These are phyloP conservation scores for Neurospora sp. DNA, from an alignment of 495 filamentous ascomycete species.

Conservation along the genomic window DNA sequence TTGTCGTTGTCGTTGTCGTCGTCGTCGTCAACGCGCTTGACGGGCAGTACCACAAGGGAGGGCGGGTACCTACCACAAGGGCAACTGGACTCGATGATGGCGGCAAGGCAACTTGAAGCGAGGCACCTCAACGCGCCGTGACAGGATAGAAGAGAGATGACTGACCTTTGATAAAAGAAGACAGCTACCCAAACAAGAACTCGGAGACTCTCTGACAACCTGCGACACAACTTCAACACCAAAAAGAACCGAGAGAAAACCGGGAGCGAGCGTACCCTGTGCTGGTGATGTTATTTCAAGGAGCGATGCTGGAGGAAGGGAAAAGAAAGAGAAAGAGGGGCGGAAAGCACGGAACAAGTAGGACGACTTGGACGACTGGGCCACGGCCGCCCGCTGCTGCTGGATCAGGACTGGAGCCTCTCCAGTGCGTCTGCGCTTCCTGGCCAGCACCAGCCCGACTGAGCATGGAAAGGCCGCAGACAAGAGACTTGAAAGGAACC, in stretches of 20 bases:
- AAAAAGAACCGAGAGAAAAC: constrained; percentile 2
- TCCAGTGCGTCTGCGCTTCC: not conserved
- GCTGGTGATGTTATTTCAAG: constrained; percentile 8
- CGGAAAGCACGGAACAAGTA: constrained; percentile 22
- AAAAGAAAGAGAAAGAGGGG: constrained; percentile 13
- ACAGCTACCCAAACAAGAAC: not conserved
- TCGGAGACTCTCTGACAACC: constrained; percentile 5
- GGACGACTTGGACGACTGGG: constrained; percentile 7
- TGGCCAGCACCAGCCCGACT: not conserved
- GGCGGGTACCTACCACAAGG: not conserved
- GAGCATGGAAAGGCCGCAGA: not conserved
- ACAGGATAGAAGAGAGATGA: not conserved
- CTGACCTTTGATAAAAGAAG: constrained; percentile 13
- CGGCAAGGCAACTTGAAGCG: not conserved
- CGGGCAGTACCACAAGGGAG: not conserved
- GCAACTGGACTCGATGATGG: not conserved
- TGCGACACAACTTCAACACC: constrained; percentile 23
- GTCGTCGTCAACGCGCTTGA: not conserved
- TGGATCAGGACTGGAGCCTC: not conserved
- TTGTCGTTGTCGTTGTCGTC: not conserved
- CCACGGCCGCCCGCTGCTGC: not conserved
- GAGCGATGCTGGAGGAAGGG: constrained; percentile 11
- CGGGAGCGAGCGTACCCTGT: constrained; percentile 1
- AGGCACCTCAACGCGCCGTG: not conserved
- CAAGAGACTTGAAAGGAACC: not conserved